These are phyloP conservation scores for Salix caprea DNA, from an alignment of 345 rosid species.

Conservation along the genomic window DNA sequence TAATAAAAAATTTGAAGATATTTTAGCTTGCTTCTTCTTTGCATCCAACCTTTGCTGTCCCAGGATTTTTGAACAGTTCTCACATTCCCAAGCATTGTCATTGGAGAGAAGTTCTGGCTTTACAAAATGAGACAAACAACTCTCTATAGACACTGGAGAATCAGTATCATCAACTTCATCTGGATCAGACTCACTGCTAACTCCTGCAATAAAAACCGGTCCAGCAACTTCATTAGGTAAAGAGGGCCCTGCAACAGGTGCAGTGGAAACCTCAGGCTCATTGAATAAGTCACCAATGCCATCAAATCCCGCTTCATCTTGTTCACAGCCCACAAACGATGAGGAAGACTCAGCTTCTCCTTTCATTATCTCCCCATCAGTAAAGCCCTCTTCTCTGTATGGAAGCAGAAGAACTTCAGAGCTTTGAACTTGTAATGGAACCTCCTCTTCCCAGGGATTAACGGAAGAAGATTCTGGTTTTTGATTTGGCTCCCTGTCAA, in stretches of 20 bases:
- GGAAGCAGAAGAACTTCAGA: constrained; percentile 76
- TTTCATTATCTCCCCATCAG: constrained; percentile 21
- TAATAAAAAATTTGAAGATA: constrained; percentile 7
- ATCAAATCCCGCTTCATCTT: constrained; percentile 62
- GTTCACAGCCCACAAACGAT: constrained; percentile 36
- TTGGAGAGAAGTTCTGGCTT: constrained; percentile 77
- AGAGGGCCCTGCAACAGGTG: constrained; percentile 58
- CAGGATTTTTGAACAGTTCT: constrained; percentile 64
- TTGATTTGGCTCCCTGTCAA: constrained; percentile 31
- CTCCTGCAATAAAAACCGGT: constrained; percentile 46
- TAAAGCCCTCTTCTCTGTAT: constrained; percentile 52
- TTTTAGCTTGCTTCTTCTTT: constrained; percentile 37
- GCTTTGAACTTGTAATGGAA: constrained; percentile 52
- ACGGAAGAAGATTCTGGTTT: constrained; percentile 43
- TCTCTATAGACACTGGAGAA: constrained; percentile 86
- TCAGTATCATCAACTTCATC: constrained; percentile 84
- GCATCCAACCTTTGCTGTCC: constrained; percentile 38
- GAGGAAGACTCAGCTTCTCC: constrained; percentile 56
- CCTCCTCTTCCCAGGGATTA: constrained; percentile 68
- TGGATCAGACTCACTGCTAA: constrained; percentile 84
- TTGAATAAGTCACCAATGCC: constrained; percentile 85
- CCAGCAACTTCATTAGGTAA: constrained; percentile 43
- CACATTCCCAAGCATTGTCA: constrained; percentile 98
- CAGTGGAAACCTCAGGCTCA: constrained; percentile 66
- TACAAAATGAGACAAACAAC: constrained; percentile 79